Evolutionary conservation across 2,329 filamentous ascomycete genomes (phyloP).

Genomic region (Aspergillus sp.): DNA sequence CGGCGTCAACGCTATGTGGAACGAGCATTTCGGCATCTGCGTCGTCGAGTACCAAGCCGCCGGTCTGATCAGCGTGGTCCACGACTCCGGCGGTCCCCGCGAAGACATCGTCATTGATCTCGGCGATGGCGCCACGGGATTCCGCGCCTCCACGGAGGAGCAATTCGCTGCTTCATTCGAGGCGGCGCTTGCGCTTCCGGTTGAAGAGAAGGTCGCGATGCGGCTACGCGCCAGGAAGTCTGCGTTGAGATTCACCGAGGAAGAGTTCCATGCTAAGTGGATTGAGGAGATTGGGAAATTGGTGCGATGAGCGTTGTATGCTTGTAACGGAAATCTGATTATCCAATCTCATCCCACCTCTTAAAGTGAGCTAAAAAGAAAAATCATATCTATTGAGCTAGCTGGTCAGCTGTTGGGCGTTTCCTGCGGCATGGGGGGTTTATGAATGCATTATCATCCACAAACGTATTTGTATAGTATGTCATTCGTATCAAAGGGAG

Average conservation of each 20-base stretch:
- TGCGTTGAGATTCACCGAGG: slow-evolving; percentile 82
- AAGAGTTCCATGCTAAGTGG: slow-evolving; percentile 82
- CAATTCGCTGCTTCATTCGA: slow-evolving; percentile 83
- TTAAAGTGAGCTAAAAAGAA: neutral
- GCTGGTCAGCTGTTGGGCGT: too few relatives aligned
- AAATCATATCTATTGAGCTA: too few relatives aligned
- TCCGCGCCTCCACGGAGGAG: slow-evolving; percentile 74
- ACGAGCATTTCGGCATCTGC: slow-evolving; percentile 97
- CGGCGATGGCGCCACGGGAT: slow-evolving; percentile 78
- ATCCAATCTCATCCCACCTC: neutral
- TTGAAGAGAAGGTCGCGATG: slow-evolving; percentile 69
- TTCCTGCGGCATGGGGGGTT: too few relatives aligned
- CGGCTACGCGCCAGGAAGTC: slow-evolving; percentile 74
- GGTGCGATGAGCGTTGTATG: slow-evolving; percentile 52
- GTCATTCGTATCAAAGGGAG: too few relatives aligned
- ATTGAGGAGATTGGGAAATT: slow-evolving; percentile 71
- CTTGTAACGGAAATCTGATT: slow-evolving; percentile 15
- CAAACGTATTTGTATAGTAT: too few relatives aligned
- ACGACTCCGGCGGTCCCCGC: slow-evolving; percentile 90
- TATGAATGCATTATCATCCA: too few relatives aligned
- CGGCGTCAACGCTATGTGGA: slow-evolving; percentile 99
- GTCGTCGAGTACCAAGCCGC: slow-evolving; percentile 98
- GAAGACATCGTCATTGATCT: slow-evolving; percentile 85
- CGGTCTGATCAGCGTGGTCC: slow-evolving; percentile 87
- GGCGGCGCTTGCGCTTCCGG: slow-evolving; percentile 67